Percentiles rank a stretch among this genome's conserved stretches.
Conservation (phyloP, 176 grass and related monocot species). For the Oryza brachyantha region DNA sequence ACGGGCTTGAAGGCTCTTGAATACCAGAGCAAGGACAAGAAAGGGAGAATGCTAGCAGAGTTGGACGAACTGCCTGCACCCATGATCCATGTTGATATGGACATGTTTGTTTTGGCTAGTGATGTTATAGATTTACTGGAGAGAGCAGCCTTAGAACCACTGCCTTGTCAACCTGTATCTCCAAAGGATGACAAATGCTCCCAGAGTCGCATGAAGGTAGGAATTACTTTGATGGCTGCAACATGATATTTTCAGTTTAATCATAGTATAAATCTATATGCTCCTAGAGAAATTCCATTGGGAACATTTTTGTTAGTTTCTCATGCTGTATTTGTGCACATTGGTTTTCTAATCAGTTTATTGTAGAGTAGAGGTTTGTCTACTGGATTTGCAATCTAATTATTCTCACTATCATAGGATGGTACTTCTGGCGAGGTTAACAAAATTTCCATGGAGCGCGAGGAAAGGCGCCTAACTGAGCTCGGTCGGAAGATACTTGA, state of each 20-base stretch:
- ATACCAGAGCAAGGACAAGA: conserved; percentile 61
- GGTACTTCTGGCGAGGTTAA: conserved; percentile 81
- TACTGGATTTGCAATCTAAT: conserved; percentile 5
- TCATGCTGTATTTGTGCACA: not conserved
- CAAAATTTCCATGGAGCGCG: conserved; percentile 85
- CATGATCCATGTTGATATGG: conserved; percentile 62
- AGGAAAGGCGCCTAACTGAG: conserved; percentile 89
- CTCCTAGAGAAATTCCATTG: conserved; percentile 37
- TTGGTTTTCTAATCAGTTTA: conserved; percentile 10
- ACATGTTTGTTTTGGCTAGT: conserved; percentile 88
- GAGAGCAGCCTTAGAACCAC: conserved; percentile 60
- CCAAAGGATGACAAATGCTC: conserved; percentile 75
- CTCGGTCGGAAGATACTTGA: conserved; percentile 91
- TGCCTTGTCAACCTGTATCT: conserved; percentile 56
- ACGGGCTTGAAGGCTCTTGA: conserved; percentile 68
- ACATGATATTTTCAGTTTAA: conserved; percentile 34
- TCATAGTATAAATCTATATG: conserved; percentile 33
- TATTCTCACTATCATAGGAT: conserved; percentile 48
- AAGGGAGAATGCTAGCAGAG: conserved; percentile 57
- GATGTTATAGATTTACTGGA: conserved; percentile 82
- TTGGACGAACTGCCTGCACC: conserved; percentile 63
- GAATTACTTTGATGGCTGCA: conserved; percentile 17
- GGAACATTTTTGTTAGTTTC: conserved; percentile 28
- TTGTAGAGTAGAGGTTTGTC: not conserved
- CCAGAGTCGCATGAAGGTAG: conserved; percentile 66